These are phyloP conservation scores for Triticum monococcum DNA, from an alignment of 176 grass and related monocot species.

Conservation along the genomic window DNA sequence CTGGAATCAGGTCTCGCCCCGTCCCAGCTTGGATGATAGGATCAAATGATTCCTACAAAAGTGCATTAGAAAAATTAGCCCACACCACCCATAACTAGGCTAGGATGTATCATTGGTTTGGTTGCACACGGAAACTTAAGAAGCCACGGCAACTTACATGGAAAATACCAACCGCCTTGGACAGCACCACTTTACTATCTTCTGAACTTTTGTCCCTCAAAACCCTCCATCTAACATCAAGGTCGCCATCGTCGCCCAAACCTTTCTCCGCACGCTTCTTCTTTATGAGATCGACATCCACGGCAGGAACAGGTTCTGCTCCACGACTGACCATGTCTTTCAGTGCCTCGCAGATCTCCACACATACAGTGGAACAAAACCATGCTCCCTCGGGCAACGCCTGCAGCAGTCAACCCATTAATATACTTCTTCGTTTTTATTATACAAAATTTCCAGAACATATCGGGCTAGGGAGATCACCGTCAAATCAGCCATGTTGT, in stretches of 20 bases:
- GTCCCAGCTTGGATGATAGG: conserved; percentile 78
- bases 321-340: conserved; percentile 50
- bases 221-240: conserved; percentile 87
- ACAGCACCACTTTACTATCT: conserved; percentile 83
- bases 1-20: conserved; percentile 86
- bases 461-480: conserved; percentile 37
- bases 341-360: conserved; percentile 58
- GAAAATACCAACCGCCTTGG: conserved; percentile 89
- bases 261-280: conserved; percentile 65
- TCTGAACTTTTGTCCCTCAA: conserved; percentile 69
- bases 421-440: neutral
- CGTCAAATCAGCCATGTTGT: conserved; percentile 84
- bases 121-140: neutral
- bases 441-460: neutral
- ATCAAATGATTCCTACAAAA: conserved; percentile 82
- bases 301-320: conserved; percentile 40
- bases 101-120: neutral
- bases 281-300: conserved; percentile 68
- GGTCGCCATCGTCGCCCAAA: conserved; percentile 36
- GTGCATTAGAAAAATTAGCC: neutral
- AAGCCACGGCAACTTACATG: conserved; percentile 63
- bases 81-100: neutral
- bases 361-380: conserved; percentile 75
- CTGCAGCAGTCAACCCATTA: conserved; percentile 48
- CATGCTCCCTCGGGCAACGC: conserved; percentile 80